phyloP scores from a whole-genome alignment of 1,284 basidiomycete species.

The Ustilago loliicola region DNA sequence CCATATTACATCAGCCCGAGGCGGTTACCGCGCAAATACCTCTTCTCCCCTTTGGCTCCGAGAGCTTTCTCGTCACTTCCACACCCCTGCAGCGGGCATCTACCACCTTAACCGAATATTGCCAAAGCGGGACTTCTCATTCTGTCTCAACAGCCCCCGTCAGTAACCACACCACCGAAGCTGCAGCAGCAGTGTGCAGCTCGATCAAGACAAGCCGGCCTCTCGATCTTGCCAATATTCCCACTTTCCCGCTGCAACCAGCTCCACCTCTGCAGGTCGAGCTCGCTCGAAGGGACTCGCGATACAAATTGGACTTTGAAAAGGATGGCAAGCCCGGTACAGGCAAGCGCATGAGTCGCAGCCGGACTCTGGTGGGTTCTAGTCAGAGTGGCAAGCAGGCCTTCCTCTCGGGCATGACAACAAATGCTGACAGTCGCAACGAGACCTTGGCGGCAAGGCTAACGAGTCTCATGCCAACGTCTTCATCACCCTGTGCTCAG shows the following conservation, averaged over 20 bases:
- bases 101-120: neutral
- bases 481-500: neutral
- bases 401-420: neutral
- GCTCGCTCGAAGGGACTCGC: constrained; percentile 25
- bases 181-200: neutral
- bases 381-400: neutral
- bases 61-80: constrained; percentile 1
- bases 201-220: constrained; percentile 1
- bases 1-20: neutral
- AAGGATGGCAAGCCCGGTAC: constrained; percentile 33
- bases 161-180: too few species aligned
- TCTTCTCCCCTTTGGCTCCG: neutral
- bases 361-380: neutral
- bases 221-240: constrained; percentile 8
- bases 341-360: neutral
- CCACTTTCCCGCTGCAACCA: constrained; percentile 23
- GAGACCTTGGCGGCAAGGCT: neutral
- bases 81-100: neutral
- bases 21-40: neutral
- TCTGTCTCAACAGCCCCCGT: neutral
- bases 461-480: neutral
- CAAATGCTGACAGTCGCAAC: neutral
- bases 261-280: constrained; percentile 37
- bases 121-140: too few species aligned
- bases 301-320: constrained; percentile 23